phyloP scores from a whole-genome alignment of 306 rosid species.

The Castanospermum australe region DNA sequence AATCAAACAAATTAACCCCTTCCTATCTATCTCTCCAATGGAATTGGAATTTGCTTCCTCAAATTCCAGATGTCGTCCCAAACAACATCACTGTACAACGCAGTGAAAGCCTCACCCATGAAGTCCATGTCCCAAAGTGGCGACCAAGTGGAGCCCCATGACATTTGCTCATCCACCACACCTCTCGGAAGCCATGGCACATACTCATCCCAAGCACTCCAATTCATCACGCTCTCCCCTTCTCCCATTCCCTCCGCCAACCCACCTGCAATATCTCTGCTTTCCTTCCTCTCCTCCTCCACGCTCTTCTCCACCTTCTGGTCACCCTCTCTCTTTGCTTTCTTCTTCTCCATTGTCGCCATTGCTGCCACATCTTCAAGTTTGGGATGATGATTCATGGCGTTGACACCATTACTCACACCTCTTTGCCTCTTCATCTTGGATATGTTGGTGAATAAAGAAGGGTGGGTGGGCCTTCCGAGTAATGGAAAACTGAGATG shows the following conservation, averaged over 20 bases:
- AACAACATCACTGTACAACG: constrained; percentile 49
- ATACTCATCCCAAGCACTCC: constrained; percentile 35
- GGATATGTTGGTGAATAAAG: neutral
- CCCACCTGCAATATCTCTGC: neutral
- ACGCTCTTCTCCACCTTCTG: constrained; percentile 7
- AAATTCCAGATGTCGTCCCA: constrained; percentile 79
- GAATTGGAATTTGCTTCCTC: constrained; percentile 39
- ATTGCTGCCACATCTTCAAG: constrained; percentile 27
- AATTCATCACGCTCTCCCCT: constrained; percentile 7
- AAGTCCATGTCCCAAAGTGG: constrained; percentile 66
- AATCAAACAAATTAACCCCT: neutral
- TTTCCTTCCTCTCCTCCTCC: constrained; percentile 21
- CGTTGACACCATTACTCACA: constrained; percentile 9
- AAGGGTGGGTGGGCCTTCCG: too few species aligned
- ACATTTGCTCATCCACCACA: constrained; percentile 66
- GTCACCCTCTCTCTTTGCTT: constrained; percentile 37
- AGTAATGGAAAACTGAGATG: neutral
- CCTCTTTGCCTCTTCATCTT: constrained; percentile 63
- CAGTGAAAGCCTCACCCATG: constrained; percentile 39
- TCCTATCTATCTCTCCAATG: constrained; percentile 22
- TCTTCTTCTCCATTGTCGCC: constrained; percentile 34
- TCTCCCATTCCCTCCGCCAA: neutral
- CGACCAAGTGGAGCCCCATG: constrained; percentile 65
- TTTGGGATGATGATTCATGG: constrained; percentile 23
- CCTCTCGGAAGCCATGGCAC: constrained; percentile 43